These are phyloP conservation scores for Phlebiopsis flavidoalba DNA, from an alignment of 768 basidiomycete genomes.

Conservation along the genomic window DNA sequence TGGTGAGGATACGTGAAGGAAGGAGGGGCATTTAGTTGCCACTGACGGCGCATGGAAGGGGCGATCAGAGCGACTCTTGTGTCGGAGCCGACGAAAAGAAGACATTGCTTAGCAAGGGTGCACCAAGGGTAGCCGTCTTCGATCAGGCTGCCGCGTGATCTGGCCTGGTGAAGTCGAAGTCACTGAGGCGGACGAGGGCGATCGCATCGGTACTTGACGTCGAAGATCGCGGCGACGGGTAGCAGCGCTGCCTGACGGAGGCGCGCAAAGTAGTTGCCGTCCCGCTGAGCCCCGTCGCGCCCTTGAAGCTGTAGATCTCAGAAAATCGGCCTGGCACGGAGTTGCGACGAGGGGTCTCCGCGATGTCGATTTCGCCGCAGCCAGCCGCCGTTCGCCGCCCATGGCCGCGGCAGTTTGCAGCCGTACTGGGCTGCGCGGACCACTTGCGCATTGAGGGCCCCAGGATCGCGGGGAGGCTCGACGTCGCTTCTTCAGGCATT, in stretches of 20 bases:
- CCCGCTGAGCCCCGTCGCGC: conserved; percentile 23
- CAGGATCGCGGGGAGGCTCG: conserved; percentile 24
- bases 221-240: background rate
- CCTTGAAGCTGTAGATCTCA: conserved; percentile 27
- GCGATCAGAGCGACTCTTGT: background rate
- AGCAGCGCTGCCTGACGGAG: conserved; percentile 8
- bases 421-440: conserved; percentile 26
- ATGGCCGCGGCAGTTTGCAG: conserved; percentile 28
- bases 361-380: conserved; percentile 26
- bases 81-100: conserved; percentile 16
- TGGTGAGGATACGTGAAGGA: background rate
- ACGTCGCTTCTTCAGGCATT: conserved; percentile 21
- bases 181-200: conserved; percentile 18
- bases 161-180: conserved; percentile 23
- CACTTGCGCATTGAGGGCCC: conserved; percentile 24
- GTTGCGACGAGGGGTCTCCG: conserved; percentile 22
- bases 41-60: conserved; percentile 1
- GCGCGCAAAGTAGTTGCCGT: conserved; percentile 16
- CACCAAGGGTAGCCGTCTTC: conserved; percentile 22
- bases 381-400: conserved; percentile 19
- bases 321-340: conserved; percentile 18
- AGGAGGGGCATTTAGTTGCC: background rate
- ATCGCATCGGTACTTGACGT: conserved; percentile 24
- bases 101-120: conserved; percentile 18
- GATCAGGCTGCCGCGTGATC: conserved; percentile 18